Evolutionary conservation across 257 asterid species (phyloP).

Genomic region (Coffea canephora): DNA sequence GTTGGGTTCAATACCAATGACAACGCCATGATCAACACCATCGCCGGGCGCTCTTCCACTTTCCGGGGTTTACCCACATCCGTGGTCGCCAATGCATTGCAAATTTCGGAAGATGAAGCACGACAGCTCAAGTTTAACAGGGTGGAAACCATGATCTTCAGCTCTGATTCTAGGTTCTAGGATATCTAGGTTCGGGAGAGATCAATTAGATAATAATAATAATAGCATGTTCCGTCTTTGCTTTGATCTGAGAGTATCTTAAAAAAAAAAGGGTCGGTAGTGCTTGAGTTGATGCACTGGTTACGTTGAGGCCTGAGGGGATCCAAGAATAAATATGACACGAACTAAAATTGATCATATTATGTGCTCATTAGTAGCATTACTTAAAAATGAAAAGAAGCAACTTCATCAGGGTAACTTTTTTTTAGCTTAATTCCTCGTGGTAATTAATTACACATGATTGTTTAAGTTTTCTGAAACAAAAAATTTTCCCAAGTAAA

Average conservation of each 20-base stretch:
- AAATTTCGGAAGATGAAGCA: slow-evolving; percentile 52
- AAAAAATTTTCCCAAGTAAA: no score
- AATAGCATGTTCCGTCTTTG: background rate
- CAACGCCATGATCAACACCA: slow-evolving; percentile 64
- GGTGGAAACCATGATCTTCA: slow-evolving; percentile 47
- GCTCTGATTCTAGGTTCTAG: slow-evolving; percentile 23
- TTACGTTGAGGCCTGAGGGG: background rate
- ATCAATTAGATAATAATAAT: background rate
- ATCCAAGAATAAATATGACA: background rate
- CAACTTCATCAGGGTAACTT: no score
- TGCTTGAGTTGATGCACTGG: background rate
- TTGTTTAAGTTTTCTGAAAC: no score
- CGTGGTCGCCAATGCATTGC: slow-evolving; percentile 49
- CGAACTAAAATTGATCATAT: no score
- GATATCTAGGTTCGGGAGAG: slow-evolving; percentile 4
- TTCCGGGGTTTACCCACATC: slow-evolving; percentile 51
- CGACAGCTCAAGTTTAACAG: slow-evolving; percentile 51
- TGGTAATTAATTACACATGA: no score
- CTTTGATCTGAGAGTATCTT: slow-evolving; percentile 23
- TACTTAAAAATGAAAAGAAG: no score
- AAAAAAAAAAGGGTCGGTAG: background rate
- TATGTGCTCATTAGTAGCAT: no score
- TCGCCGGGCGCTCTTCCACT: slow-evolving; percentile 68
- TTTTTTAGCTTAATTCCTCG: no score
- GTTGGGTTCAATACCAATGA: slow-evolving; percentile 66